These are phyloP conservation scores for Medicago ruthenica DNA, from an alignment of 306 rosid genomes.

Conservation along the genomic window DNA sequence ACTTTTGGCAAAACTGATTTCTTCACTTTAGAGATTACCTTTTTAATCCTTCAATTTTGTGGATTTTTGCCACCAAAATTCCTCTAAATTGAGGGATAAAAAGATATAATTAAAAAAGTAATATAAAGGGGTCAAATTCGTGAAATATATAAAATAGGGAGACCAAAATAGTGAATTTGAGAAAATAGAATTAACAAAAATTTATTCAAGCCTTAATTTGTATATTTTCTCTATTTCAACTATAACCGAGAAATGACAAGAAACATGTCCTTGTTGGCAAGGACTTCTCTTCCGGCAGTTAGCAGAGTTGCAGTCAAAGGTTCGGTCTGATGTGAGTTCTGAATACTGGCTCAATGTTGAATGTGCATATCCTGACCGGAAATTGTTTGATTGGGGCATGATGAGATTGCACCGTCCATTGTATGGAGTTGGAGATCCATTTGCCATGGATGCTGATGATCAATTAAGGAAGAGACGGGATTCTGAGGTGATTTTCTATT, in stretches of 20 bases:
- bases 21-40: neutral
- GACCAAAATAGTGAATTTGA: neutral
- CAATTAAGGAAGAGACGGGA: slow-evolving; percentile 90
- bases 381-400: slow-evolving; percentile 95
- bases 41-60: neutral
- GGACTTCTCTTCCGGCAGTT: slow-evolving; percentile 76
- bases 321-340: slow-evolving; percentile 84
- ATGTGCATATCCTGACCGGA: slow-evolving; percentile 88
- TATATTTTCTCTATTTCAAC: slow-evolving; percentile 33
- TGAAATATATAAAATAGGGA: slow-evolving; percentile 18
- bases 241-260: slow-evolving; percentile 62
- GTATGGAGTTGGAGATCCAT: slow-evolving; percentile 98
- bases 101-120: neutral
- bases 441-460: slow-evolving; percentile 91
- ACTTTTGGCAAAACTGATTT: neutral
- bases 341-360: slow-evolving; percentile 81
- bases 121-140: neutral
- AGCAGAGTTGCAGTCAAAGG: slow-evolving; percentile 83
- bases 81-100: neutral
- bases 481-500: slow-evolving; percentile 70
- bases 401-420: slow-evolving; percentile 85
- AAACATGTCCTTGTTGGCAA: slow-evolving; percentile 67
- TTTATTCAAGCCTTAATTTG: neutral
- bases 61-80: neutral
- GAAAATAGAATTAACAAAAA: neutral